Conservation (phyloP, 768 basidiomycete species). For the Leccinum broughii region DNA sequence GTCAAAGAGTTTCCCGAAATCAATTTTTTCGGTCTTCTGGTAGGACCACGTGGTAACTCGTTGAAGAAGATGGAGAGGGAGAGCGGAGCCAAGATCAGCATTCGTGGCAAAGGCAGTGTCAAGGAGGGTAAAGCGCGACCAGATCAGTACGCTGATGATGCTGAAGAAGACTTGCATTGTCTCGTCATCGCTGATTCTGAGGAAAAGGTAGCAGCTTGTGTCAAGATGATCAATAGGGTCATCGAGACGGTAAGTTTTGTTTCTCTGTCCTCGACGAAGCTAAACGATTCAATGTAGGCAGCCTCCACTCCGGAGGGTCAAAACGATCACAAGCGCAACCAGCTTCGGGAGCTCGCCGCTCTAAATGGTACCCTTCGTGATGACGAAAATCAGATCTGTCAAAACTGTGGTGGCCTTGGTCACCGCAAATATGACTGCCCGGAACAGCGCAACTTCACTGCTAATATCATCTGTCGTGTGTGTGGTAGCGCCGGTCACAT, state of each 20-base stretch:
- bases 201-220: conserved; percentile 89
- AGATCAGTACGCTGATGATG: conserved; percentile 93
- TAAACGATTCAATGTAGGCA: conserved; percentile 53
- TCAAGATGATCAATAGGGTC: conserved; percentile 94
- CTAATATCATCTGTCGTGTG: conserved; percentile 98
- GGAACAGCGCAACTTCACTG: conserved; percentile 96
- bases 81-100: conserved; percentile 97
- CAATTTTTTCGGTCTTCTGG: conserved; percentile 98
- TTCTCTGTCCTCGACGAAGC: background rate
- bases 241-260: conserved; percentile 84
- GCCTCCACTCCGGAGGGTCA: conserved; percentile 99
- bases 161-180: conserved; percentile 98
- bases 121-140: conserved; percentile 98
- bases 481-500: conserved; percentile 99
- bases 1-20: conserved; percentile 99
- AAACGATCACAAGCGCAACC: conserved; percentile 99
- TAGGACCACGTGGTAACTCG: conserved; percentile 98
- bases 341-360: conserved; percentile 95
- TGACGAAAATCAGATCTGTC: conserved; percentile 99
- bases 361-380: conserved; percentile 98
- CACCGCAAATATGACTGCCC: conserved; percentile 99
- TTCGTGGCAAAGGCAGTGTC: conserved; percentile 96
- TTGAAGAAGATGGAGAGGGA: conserved; percentile 99
- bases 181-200: conserved; percentile 91
- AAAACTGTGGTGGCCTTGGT: conserved; percentile 91